Evolutionary conservation across 805 yeast species (phyloP), one percentile per base, ranked within the genome.

Genomic region (Saccharomyces mikatae): DNA sequence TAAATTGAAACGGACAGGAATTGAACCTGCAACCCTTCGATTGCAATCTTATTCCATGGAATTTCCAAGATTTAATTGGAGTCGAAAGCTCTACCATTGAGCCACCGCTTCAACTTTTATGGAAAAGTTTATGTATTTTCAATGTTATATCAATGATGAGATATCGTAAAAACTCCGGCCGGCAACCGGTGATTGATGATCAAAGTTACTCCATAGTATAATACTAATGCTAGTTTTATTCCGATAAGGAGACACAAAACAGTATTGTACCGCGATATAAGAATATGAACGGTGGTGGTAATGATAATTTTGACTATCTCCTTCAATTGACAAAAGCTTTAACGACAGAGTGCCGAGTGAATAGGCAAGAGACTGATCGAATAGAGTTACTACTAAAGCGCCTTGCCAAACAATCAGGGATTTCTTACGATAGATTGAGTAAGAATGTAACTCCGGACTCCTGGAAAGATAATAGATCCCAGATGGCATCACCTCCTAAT

Each of bases 81-180:
- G 80, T 79, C 83, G 79, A 79, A 80, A 78, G 83, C 83, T 80
- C 83, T 80, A 79, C 84, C 83, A 79, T 80, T 80, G 83, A 80
- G 83, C 83, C 83, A 79, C 81, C 78, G 80, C 82, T 79, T 79
- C 82, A 65, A 41, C 47, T 30, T 26, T n/a, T n/a, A n/a, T n/a
- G n/a, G n/a, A n/a, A n/a, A n/a, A n/a, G n/a, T n/a, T n/a, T n/a
- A n/a, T n/a, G n/a, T n/a, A n/a, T n/a, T n/a, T n/a, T n/a, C n/a
- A n/a, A n/a, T n/a, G n/a, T n/a, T n/a, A n/a, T n/a, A n/a, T n/a
- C n/a, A n/a, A n/a, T 9, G 32, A 4, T 8, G 3, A 31, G 4
- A 31, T 14, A 31, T 4, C n/a, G 17, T 14, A 4, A 14, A 31
- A 31, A 5, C 6, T 2, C 21, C n/a, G 29, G 17, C 30, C 6